Conservation (phyloP, 2,329 filamentous ascomycete genomes). For the Pseudocercospora macadamiae region DNA sequence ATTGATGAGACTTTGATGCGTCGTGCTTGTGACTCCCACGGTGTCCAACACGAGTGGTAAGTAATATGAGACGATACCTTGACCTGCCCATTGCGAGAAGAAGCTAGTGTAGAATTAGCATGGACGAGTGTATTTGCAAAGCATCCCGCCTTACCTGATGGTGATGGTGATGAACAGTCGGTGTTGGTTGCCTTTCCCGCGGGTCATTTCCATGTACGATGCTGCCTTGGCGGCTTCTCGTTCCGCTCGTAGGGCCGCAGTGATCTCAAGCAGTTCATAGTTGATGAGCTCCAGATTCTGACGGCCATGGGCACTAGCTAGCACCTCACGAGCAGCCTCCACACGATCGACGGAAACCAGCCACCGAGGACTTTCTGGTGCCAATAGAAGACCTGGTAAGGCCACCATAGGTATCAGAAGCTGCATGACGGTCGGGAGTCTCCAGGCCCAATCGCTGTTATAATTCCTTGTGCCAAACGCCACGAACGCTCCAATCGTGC, state of each 20-base stretch:
- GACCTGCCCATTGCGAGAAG: constrained; percentile 46
- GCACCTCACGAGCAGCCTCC: constrained; percentile 60
- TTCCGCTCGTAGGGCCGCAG: constrained; percentile 31
- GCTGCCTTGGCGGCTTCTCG: constrained; percentile 56
- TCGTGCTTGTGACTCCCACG: constrained; percentile 42
- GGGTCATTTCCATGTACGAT: constrained; percentile 24
- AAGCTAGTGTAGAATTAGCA: no score
- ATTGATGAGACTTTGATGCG: constrained; percentile 44
- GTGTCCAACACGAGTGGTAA: constrained; percentile 41
- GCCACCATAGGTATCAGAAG: constrained; percentile 28
- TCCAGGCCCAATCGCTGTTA: constrained; percentile 31
- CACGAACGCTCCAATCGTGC: constrained; percentile 31
- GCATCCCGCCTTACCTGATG: no score
- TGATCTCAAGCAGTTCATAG: constrained; percentile 68
- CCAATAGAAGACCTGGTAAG: constrained; percentile 24
- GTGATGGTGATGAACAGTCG: constrained; percentile 44
- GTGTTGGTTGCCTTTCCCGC: constrained; percentile 37
- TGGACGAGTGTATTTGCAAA: no score
- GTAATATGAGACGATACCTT: constrained; percentile 41
- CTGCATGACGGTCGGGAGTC: constrained; percentile 32
- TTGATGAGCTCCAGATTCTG: constrained; percentile 66
- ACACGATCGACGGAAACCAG: constrained; percentile 35
- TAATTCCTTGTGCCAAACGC: constrained; percentile 30
- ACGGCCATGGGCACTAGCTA: constrained; percentile 63
- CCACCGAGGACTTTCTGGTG: constrained; percentile 34